Percentiles rank a stretch among this genome's conserved stretches.
These are phyloP conservation scores for Lunularia cruciata DNA, from an alignment of 225 moss, liverwort and hornwort genomes.

Conservation along the genomic window DNA sequence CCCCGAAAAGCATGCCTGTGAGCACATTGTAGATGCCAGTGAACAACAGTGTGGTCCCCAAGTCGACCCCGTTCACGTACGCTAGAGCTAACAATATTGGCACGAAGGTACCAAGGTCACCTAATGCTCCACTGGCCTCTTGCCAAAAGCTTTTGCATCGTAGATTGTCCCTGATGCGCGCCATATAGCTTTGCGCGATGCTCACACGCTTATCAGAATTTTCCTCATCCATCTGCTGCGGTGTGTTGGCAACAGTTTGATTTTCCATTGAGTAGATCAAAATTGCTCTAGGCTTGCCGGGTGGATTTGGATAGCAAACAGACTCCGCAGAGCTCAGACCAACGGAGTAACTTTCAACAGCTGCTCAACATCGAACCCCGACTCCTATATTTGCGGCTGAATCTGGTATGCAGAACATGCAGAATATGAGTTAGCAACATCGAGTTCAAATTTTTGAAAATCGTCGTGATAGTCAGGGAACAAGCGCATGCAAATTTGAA, in stretches of 20 bases:
- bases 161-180: slow-evolving; percentile 40
- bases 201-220: neutral
- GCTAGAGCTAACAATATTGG: slow-evolving; percentile 72
- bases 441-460: too few relatives aligned
- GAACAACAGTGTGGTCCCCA: slow-evolving; percentile 78
- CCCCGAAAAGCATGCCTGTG: slow-evolving; percentile 74
- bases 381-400: too few relatives aligned
- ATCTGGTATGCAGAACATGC: too few relatives aligned
- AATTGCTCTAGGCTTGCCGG: too few relatives aligned
- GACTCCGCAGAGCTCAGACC: too few relatives aligned
- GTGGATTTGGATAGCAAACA: too few relatives aligned
- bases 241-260: neutral
- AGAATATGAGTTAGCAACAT: too few relatives aligned
- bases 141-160: slow-evolving; percentile 44
- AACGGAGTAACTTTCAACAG: too few relatives aligned
- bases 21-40: slow-evolving; percentile 72
- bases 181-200: neutral
- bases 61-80: slow-evolving; percentile 70
- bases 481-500: too few relatives aligned
- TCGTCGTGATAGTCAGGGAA: too few relatives aligned
- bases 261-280: too few relatives aligned
- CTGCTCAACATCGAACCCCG: too few relatives aligned
- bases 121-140: slow-evolving; percentile 76
- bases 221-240: neutral
- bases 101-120: slow-evolving; percentile 81